Conservation (phyloP, 2,329 filamentous ascomycete genomes). For the Xylaria polymorpha region DNA sequence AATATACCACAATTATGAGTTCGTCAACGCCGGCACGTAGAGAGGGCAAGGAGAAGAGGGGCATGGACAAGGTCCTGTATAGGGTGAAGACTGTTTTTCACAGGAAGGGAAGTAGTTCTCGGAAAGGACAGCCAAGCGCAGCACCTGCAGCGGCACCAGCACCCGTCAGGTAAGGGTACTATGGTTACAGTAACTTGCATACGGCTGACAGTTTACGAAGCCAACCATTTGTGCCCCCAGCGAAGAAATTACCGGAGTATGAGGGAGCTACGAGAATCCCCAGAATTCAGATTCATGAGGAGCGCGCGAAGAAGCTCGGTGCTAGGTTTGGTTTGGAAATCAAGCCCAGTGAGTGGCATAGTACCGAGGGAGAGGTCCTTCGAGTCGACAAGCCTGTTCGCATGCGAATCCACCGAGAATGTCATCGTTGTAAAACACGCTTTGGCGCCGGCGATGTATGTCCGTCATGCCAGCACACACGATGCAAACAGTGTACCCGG, state of each 20-base stretch:
- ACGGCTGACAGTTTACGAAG: conserved; percentile 40
- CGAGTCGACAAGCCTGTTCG: conserved; percentile 81
- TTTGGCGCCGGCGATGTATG: conserved; percentile 82
- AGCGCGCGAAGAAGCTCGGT: conserved; percentile 66
- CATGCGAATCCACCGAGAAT: conserved; percentile 81
- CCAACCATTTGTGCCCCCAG: conserved; percentile 36
- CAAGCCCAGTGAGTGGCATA: conserved; percentile 64
- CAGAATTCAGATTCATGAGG: conserved; percentile 64
- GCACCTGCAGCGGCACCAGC: conserved; percentile 30
- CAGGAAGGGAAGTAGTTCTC: conserved; percentile 55
- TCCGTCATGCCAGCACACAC: conserved; percentile 78
- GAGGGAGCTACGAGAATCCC: conserved; percentile 56
- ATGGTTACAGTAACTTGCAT: neutral
- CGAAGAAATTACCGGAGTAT: conserved; percentile 42
- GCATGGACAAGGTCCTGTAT: conserved; percentile 60
- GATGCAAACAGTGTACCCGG: conserved; percentile 84
- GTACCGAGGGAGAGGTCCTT: conserved; percentile 64
- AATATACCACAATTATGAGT: conserved; percentile 42
- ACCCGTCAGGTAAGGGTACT: conserved; percentile 42
- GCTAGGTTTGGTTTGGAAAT: conserved; percentile 68
- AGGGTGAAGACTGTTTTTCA: conserved; percentile 62
- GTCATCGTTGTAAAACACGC: conserved; percentile 81
- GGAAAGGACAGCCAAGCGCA: conserved; percentile 35
- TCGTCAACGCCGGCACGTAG: conserved; percentile 41
- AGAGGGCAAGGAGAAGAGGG: conserved; percentile 56